Conservation (phyloP, 257 asterid species). For the Solanum etuberosum region DNA sequence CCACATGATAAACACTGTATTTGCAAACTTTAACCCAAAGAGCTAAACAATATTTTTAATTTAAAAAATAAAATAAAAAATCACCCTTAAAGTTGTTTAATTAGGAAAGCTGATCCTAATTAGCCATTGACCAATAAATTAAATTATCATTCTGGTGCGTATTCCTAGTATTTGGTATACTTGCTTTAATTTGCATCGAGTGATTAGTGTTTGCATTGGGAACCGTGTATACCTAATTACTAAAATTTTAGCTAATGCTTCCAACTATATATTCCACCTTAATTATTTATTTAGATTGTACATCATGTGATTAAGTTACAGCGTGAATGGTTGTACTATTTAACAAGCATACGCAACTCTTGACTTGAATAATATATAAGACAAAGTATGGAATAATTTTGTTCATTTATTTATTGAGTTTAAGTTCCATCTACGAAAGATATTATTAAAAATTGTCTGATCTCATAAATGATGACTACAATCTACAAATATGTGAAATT, state of each 20-base stretch:
- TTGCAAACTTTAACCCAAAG: neutral
- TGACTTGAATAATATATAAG: neutral
- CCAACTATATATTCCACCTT: neutral
- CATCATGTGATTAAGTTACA: no score
- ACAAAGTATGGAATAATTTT: neutral
- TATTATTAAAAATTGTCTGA: neutral
- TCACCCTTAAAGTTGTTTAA: neutral
- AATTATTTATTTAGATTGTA: no score
- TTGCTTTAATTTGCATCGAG: neutral
- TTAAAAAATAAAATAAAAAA: neutral
- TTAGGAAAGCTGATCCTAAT: neutral
- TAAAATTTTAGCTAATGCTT: neutral
- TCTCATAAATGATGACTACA: no score
- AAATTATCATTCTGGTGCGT: neutral
- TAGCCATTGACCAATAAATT: neutral
- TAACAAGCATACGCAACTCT: neutral
- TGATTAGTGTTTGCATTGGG: neutral
- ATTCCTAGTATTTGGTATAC: neutral
- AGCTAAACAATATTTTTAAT: neutral
- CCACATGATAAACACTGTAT: neutral
- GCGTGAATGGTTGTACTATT: neutral
- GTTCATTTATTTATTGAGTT: neutral
- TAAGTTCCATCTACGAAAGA: neutral
- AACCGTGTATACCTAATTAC: neutral
- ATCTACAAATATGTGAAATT: neutral